These are phyloP conservation scores for Symbiodinium pilosum DNA, from an alignment of 73 alveolate genomes.

Conservation along the genomic window DNA sequence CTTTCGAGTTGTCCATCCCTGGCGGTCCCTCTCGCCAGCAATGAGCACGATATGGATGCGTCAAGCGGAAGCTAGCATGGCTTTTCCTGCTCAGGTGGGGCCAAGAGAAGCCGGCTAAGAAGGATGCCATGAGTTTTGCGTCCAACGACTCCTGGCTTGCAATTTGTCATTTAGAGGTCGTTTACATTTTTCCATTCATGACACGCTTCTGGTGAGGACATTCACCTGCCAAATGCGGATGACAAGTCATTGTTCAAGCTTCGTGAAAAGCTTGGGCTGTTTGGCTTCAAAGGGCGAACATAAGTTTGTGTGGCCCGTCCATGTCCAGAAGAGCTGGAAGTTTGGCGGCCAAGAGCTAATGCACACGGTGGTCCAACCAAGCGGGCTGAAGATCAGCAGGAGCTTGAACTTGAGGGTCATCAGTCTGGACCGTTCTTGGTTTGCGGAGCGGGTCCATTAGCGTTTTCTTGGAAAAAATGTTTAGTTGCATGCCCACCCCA, in stretches of 20 bases:
- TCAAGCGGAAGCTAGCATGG: too few species aligned
- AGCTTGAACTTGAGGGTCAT: too few species aligned
- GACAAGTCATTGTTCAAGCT: neutral
- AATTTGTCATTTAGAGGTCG: too few species aligned
- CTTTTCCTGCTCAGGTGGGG: neutral
- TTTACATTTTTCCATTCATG: too few species aligned
- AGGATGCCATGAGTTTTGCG: neutral
- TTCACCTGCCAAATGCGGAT: neutral
- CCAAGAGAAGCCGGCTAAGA: neutral
- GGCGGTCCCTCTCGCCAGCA: neutral
- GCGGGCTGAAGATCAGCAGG: neutral
- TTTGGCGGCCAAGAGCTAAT: neutral
- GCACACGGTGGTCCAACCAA: neutral
- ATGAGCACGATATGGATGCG: too few species aligned
- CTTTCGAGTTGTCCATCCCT: neutral
- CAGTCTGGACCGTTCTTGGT: too few species aligned
- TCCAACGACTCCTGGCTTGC: conserved; percentile 4
- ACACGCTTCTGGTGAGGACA: neutral
- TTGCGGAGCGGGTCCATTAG: too few species aligned
- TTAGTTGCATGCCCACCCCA: too few species aligned
- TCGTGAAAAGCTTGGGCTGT: neutral
- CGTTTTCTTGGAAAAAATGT: too few species aligned
- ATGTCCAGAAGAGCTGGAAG: neutral
- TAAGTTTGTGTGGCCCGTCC: neutral
- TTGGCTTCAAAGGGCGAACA: neutral